phyloP scores from a whole-genome alignment of 768 basidiomycete genomes.

The Leucocoprinus leucothites region DNA sequence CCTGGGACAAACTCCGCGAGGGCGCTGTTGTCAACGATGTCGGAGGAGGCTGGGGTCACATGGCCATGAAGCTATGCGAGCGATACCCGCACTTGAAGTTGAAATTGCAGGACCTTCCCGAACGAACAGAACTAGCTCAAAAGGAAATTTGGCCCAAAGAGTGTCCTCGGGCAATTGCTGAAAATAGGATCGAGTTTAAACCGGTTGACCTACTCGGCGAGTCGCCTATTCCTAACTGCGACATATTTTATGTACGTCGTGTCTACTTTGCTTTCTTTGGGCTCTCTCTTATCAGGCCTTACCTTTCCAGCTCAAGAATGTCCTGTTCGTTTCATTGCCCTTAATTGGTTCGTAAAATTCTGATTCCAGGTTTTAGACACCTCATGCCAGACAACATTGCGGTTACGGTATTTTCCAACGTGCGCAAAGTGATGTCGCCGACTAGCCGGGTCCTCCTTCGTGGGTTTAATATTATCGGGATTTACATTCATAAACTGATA shows the following conservation, averaged over 20 bases:
- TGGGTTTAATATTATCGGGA: constrained; percentile 15
- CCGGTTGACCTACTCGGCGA: constrained; percentile 38
- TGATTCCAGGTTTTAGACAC: constrained; percentile 20
- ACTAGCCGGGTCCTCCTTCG: constrained; percentile 34
- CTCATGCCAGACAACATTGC: constrained; percentile 36
- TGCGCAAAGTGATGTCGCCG: constrained; percentile 32
- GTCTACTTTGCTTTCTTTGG: neutral
- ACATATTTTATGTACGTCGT: constrained; percentile 38
- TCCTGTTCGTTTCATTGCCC: constrained; percentile 25
- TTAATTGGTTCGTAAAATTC: neutral
- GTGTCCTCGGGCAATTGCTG: constrained; percentile 32
- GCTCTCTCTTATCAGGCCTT: neutral
- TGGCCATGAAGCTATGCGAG: constrained; percentile 28
- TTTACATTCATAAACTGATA: neutral
- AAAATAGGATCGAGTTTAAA: constrained; percentile 31
- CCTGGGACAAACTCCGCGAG: constrained; percentile 25
- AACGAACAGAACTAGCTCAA: constrained; percentile 26
- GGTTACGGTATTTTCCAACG: constrained; percentile 30
- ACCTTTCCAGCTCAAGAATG: constrained; percentile 27
- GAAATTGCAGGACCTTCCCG: constrained; percentile 34
- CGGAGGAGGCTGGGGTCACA: constrained; percentile 35
- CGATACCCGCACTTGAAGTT: constrained; percentile 29
- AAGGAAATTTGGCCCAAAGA: constrained; percentile 32
- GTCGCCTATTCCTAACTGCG: constrained; percentile 29
- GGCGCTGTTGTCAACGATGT: constrained; percentile 35